phyloP scores from a whole-genome alignment of 345 rosid species.

The Mercurialis annua region DNA sequence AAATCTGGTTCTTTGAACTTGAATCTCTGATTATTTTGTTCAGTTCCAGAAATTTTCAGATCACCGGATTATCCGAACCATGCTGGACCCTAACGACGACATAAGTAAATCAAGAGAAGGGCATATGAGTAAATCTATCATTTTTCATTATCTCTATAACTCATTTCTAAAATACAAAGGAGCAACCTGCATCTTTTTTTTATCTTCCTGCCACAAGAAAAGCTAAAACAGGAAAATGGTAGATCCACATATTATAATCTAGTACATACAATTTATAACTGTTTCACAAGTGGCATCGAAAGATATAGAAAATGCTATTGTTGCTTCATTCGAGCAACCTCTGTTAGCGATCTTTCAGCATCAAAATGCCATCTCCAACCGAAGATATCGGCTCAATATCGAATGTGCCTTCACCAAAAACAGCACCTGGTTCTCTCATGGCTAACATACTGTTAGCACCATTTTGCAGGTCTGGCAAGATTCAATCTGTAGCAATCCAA shows the following conservation, averaged over 20 bases:
- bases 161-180: not conserved
- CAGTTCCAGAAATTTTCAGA: no score
- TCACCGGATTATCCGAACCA: no score
- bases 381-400: not conserved
- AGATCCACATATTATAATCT: not conserved
- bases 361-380: not conserved
- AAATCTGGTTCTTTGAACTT: no score
- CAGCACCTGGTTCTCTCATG: not conserved
- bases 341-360: not conserved
- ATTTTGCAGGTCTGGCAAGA: conserved; percentile 5
- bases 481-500: conserved; percentile 16
- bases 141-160: not conserved
- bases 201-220: not conserved
- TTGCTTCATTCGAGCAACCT: not conserved
- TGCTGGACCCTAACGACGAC: no score
- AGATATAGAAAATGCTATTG: not conserved
- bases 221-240: not conserved
- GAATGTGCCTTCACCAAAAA: not conserved
- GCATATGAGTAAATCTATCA: not conserved
- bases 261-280: no score
- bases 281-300: no score
- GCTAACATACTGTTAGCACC: not conserved
- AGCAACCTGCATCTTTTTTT: not conserved
- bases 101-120: no score
- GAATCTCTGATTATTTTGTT: no score